Evolutionary conservation across 2,329 filamentous ascomycete species (phyloP).

Genomic region (Thermoascus crustaceus): DNA sequence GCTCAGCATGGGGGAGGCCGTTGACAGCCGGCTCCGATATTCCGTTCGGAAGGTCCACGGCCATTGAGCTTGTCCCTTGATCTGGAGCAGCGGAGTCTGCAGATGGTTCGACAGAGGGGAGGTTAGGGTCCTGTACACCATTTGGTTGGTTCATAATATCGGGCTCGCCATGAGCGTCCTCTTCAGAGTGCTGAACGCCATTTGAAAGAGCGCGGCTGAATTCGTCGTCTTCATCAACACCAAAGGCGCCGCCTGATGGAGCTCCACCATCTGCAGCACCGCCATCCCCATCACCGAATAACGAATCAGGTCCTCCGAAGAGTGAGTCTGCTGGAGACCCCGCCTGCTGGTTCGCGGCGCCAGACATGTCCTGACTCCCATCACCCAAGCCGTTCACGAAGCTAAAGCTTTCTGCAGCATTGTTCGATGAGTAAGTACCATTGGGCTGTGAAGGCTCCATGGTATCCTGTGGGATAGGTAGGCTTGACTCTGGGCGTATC

Average conservation of each 20-base stretch:
- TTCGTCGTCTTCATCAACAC: constrained; percentile 75
- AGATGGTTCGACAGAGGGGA: constrained; percentile 6
- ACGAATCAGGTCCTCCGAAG: constrained; percentile 75
- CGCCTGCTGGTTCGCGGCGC: constrained; percentile 48
- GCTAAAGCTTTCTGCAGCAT: constrained; percentile 50
- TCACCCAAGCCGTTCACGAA: constrained; percentile 32
- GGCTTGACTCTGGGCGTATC: constrained; percentile 65
- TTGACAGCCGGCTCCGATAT: constrained; percentile 26
- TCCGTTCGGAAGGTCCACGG: constrained; percentile 15
- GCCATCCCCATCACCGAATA: constrained; percentile 77
- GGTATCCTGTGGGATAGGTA: constrained; percentile 67
- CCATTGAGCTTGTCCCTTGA: constrained; percentile 13
- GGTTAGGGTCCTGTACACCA: constrained; percentile 9
- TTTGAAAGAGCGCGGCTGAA: constrained; percentile 67
- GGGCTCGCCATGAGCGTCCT: constrained; percentile 29
- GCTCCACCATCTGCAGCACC: constrained; percentile 39
- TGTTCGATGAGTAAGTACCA: constrained; percentile 71
- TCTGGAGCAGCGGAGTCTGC: constrained; percentile 4
- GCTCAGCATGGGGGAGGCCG: constrained; percentile 37
- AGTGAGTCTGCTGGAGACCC: constrained; percentile 68
- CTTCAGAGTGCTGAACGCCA: constrained; percentile 46
- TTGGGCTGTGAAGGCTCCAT: constrained; percentile 45
- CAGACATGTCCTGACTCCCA: constrained; percentile 24
- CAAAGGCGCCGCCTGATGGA: constrained; percentile 54
- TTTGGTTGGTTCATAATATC: constrained; percentile 17